Evolutionary conservation across 2,329 filamentous ascomycete genomes (phyloP).

Genomic region (Phoma herbarum): DNA sequence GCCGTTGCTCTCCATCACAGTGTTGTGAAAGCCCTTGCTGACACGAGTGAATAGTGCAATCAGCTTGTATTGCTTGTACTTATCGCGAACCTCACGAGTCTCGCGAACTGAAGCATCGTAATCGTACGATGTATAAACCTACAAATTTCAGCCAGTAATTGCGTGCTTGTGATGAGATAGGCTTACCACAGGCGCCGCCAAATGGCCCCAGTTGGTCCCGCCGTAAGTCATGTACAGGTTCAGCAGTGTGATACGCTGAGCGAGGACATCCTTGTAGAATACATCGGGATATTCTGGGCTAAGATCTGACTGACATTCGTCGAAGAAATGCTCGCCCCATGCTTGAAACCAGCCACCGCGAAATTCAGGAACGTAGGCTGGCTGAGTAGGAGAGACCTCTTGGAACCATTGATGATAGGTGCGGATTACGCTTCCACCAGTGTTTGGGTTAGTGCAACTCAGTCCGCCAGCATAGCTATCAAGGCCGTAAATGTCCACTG

Average conservation of each 20-base stretch:
- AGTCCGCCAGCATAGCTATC: conserved; percentile 59
- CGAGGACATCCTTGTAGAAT: conserved; percentile 66
- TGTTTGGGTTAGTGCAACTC: conserved; percentile 60
- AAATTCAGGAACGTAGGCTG: conserved; percentile 63
- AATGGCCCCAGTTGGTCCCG: conserved; percentile 66
- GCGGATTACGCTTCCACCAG: conserved; percentile 60
- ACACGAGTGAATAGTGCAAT: conserved; percentile 64
- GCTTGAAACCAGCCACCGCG: conserved; percentile 64
- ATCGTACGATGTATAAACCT: conserved; percentile 59
- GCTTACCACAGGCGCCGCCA: conserved; percentile 46
- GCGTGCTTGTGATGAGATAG: not conserved
- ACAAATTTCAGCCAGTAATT: not conserved
- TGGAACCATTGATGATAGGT: conserved; percentile 67
- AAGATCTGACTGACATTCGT: conserved; percentile 59
- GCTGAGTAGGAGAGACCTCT: conserved; percentile 64
- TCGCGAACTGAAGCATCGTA: conserved; percentile 62
- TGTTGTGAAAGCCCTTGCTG: conserved; percentile 60
- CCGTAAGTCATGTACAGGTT: conserved; percentile 64
- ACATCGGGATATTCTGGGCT: conserved; percentile 61
- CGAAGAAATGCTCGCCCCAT: conserved; percentile 63
- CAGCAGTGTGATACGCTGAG: conserved; percentile 59
- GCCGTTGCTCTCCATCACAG: conserved; percentile 64
- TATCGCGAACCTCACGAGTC: conserved; percentile 62
- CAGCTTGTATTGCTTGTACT: conserved; percentile 64
- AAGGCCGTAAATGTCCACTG: conserved; percentile 61